phyloP scores from a whole-genome alignment of 2,329 filamentous ascomycete species.

The Ophiocordyceps unilateralis region DNA sequence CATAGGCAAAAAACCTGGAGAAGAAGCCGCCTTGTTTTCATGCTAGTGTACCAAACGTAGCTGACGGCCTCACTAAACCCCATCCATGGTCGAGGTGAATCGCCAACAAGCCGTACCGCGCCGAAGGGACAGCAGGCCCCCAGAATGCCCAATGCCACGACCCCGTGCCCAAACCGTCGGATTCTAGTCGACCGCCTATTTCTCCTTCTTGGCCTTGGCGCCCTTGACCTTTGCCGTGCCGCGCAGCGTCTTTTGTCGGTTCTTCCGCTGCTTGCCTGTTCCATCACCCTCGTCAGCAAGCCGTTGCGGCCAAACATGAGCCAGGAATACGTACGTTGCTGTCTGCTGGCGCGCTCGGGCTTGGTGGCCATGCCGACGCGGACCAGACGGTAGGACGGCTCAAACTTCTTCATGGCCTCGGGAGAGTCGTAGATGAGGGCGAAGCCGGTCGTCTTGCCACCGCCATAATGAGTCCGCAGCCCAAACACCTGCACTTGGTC shows the following conservation, averaged over 20 bases:
- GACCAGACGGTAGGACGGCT: slow-evolving; percentile 94
- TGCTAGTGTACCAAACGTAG: slow-evolving; percentile 21
- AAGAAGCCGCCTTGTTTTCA: slow-evolving; percentile 23
- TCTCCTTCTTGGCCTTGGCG: slow-evolving; percentile 85
- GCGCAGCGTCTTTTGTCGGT: slow-evolving; percentile 96
- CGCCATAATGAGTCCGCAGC: slow-evolving; percentile 97
- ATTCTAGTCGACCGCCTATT: slow-evolving; percentile 38
- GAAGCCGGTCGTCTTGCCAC: slow-evolving; percentile 98
- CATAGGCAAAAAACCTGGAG: neutral
- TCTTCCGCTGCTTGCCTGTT: slow-evolving; percentile 99
- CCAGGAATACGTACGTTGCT: slow-evolving; percentile 70
- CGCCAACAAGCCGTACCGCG: slow-evolving; percentile 8
- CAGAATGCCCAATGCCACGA: slow-evolving; percentile 12
- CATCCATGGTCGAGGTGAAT: slow-evolving; percentile 5
- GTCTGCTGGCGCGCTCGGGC: slow-evolving; percentile 93
- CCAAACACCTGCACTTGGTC: slow-evolving; percentile 97
- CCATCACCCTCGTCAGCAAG: slow-evolving; percentile 7
- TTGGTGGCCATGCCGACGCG: slow-evolving; percentile 83
- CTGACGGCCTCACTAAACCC: slow-evolving; percentile 9
- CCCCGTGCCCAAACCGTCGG: slow-evolving; percentile 11
- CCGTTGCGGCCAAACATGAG: neutral
- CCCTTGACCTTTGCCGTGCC: slow-evolving; percentile 98
- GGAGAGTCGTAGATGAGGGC: slow-evolving; percentile 95
- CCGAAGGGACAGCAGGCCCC: slow-evolving; percentile 8
- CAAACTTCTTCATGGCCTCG: slow-evolving; percentile 99